Percentiles rank a stretch among this genome's conserved stretches.
Evolutionary conservation across 768 basidiomycete species (phyloP).

Genomic region (Pisolithus albus): DNA sequence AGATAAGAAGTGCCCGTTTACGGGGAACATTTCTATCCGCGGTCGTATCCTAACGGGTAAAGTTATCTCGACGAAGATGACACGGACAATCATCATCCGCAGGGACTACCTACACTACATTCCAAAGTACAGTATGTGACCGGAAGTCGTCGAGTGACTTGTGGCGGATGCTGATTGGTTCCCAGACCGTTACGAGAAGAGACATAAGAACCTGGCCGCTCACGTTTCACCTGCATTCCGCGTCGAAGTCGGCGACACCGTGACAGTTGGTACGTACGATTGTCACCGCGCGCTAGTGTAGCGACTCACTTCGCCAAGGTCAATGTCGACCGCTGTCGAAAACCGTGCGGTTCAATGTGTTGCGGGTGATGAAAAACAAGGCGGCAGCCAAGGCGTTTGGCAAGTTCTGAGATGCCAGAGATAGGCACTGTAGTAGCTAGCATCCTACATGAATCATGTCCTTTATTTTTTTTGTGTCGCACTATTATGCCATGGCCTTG

Average conservation of each 20-base stretch:
- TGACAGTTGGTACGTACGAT: constrained; percentile 80
- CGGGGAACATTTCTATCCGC: constrained; percentile 93
- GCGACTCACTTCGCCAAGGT: constrained; percentile 37
- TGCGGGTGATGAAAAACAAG: constrained; percentile 93
- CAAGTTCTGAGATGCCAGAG: constrained; percentile 66
- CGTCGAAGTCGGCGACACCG: constrained; percentile 87
- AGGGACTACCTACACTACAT: constrained; percentile 93
- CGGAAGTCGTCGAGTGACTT: background rate
- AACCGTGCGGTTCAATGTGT: constrained; percentile 98
- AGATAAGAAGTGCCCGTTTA: constrained; percentile 99
- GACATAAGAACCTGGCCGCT: constrained; percentile 97
- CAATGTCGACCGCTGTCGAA: constrained; percentile 99
- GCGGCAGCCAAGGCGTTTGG: constrained; percentile 84
- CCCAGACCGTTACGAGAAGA: constrained; percentile 95
- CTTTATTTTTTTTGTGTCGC: constrained; percentile 7
- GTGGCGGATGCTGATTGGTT: constrained; percentile 6
- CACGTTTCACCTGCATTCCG: constrained; percentile 99
- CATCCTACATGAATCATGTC: constrained; percentile 12
- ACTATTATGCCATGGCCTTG: constrained; percentile 20
- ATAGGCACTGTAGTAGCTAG: constrained; percentile 10
- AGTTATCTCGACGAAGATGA: constrained; percentile 99
- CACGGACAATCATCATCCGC: constrained; percentile 95
- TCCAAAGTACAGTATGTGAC: constrained; percentile 89
- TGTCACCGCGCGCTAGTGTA: background rate
- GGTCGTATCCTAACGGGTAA: constrained; percentile 98